Conservation (phyloP, 2,329 filamentous ascomycete genomes). For the Aspergillus floridensis region DNA sequence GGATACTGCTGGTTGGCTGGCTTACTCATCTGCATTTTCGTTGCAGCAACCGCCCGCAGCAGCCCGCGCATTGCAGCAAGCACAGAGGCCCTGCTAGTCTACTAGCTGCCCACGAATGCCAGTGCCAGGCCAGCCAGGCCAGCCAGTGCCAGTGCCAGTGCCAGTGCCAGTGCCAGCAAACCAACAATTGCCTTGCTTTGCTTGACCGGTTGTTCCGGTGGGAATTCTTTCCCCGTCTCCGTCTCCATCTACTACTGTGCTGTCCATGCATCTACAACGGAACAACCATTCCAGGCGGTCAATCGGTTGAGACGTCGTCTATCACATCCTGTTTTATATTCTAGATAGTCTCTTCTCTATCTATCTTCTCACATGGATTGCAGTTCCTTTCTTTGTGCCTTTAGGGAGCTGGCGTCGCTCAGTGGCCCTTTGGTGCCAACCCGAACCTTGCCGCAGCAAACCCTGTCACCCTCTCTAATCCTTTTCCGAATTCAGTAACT, state of each 20-base stretch:
- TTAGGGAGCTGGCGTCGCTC: not conserved
- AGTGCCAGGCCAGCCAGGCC: not conserved
- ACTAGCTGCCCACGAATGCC: not conserved
- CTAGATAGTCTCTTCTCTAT: not conserved
- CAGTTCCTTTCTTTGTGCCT: not conserved
- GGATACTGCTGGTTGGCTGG: slow-evolving; percentile 30
- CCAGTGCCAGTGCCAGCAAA: slow-evolving; percentile 1
- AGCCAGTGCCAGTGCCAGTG: not conserved
- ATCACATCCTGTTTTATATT: not conserved
- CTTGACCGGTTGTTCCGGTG: slow-evolving; percentile 7
- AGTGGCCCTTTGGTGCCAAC: not conserved
- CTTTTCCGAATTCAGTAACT: not conserved
- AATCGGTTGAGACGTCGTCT: not conserved
- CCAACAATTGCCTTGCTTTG: not conserved
- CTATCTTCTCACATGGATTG: not conserved
- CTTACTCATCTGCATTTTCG: slow-evolving; percentile 36
- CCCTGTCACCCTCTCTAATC: not conserved
- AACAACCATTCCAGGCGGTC: not conserved
- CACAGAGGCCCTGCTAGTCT: slow-evolving; percentile 3
- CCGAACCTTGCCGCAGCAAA: not conserved
- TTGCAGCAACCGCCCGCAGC: slow-evolving; percentile 31
- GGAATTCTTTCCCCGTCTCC: not conserved
- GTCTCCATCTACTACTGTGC: not conserved
- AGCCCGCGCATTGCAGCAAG: not conserved
- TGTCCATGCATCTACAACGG: no score